Evolutionary conservation across 805 yeast species (phyloP).

Genomic region (Lipomyces starkeyi): DNA sequence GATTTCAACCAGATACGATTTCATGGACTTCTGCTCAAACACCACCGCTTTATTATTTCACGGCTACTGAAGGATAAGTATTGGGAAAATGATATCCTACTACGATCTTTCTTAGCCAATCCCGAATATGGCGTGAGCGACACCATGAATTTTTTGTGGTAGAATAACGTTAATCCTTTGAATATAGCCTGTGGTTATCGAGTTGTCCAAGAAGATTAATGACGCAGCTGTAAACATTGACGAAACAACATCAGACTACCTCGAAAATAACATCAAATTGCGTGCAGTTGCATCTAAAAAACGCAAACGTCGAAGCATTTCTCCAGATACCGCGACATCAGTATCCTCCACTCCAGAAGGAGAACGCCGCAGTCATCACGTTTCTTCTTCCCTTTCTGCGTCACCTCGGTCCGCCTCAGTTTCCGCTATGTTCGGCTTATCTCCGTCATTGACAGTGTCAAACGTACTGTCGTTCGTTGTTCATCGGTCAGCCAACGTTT

Average conservation of each 20-base stretch:
- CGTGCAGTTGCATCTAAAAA: slow-evolving; percentile 7
- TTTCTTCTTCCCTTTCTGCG: neutral
- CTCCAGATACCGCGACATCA: slow-evolving; percentile 7
- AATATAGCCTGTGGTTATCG: slow-evolving; percentile 15
- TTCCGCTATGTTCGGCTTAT: neutral
- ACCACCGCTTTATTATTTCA: slow-evolving; percentile 28
- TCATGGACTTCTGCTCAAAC: slow-evolving; percentile 16
- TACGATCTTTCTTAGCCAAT: slow-evolving; percentile 17
- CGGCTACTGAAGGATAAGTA: slow-evolving; percentile 17
- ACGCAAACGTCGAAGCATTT: slow-evolving; percentile 2
- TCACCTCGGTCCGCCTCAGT: slow-evolving; percentile 4
- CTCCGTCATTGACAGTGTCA: slow-evolving; percentile 9
- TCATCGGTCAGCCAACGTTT: slow-evolving; percentile 1
- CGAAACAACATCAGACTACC: slow-evolving; percentile 4
- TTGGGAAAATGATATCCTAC: slow-evolving; percentile 20
- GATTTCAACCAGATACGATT: slow-evolving; percentile 18
- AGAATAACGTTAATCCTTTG: neutral
- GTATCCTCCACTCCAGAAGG: neutral
- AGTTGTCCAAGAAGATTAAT: slow-evolving; percentile 17
- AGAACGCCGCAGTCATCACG: neutral
- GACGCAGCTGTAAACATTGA: slow-evolving; percentile 6
- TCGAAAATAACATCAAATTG: slow-evolving; percentile 6
- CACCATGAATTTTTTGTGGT: neutral
- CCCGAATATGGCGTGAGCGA: slow-evolving; percentile 25
- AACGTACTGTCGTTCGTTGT: slow-evolving; percentile 7